A percentile compares a stretch with the other conserved stretches of the same genome.
phyloP scores from a whole-genome alignment of 2,329 filamentous ascomycete genomes.

The Botrytis paeoniae region DNA sequence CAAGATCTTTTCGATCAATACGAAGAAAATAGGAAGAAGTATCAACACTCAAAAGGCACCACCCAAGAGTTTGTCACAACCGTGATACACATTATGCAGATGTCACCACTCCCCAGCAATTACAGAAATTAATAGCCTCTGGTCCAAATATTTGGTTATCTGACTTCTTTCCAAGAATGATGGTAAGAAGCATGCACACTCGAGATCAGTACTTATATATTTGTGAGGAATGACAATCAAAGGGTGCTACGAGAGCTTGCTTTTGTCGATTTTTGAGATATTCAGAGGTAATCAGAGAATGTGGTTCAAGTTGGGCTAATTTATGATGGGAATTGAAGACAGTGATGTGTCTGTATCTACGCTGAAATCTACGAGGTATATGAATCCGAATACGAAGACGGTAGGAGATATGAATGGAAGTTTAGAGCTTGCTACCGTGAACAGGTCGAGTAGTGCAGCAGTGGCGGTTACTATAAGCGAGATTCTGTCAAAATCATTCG shows the following conservation, averaged over 20 bases:
- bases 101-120: no score
- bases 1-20: neutral
- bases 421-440: neutral
- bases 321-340: neutral
- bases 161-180: no score
- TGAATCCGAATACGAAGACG: neutral
- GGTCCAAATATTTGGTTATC: no score
- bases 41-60: rapidly evolving
- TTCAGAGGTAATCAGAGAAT: neutral
- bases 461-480: neutral
- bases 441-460: no score
- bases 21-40: neutral
- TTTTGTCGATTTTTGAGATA: neutral
- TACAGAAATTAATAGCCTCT: no score
- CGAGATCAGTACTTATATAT: neutral
- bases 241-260: neutral
- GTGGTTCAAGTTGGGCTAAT: neutral
- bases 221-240: neutral
- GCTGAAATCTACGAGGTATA: rapidly evolving
- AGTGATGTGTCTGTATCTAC: rapidly evolving
- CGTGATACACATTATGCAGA: no score
- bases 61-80: neutral
- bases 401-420: neutral
- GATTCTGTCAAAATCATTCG: neutral
- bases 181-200: neutral